Percentiles rank a stretch among this genome's conserved stretches.
phyloP scores from a whole-genome alignment of 202 grass and related monocot species.

The Sporobolus alterniflorus region DNA sequence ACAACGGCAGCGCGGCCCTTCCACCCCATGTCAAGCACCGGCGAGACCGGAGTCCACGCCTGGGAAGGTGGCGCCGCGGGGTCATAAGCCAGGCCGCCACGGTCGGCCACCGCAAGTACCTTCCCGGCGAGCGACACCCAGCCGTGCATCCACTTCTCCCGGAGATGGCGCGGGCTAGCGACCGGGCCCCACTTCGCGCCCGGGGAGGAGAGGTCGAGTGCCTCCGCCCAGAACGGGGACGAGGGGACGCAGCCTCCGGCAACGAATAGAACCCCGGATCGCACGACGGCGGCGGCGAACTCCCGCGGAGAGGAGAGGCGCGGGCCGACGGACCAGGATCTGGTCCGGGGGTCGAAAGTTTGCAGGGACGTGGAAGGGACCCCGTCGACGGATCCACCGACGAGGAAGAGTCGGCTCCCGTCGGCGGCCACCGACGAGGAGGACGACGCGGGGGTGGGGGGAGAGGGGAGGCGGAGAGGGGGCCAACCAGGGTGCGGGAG shows the following conservation, averaged over 20 bases:
- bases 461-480: conserved; percentile 51
- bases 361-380: conserved; percentile 64
- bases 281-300: conserved; percentile 59
- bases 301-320: conserved; percentile 79
- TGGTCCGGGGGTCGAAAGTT: conserved; percentile 55
- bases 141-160: conserved; percentile 99
- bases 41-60: conserved; percentile 74
- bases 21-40: conserved; percentile 77
- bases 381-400: conserved; percentile 64
- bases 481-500: conserved; percentile 47
- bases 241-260: conserved; percentile 76
- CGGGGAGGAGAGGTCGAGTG: conserved; percentile 48
- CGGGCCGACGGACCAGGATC: conserved; percentile 78
- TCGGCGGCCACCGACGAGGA: conserved; percentile 55
- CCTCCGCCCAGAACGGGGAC: conserved; percentile 72
- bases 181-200: conserved; percentile 52
- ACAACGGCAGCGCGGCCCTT: conserved; percentile 84
- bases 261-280: conserved; percentile 52
- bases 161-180: conserved; percentile 60
- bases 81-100: conserved; percentile 83
- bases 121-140: conserved; percentile 66
- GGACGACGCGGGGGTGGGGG: conserved; percentile 56
- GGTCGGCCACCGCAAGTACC: conserved; percentile 83
- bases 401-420: conserved; percentile 52
- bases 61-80: conserved; percentile 38